Evolutionary conservation across 257 asterid genomes (phyloP).

Genomic region (Solanum pimpinellifolium): DNA sequence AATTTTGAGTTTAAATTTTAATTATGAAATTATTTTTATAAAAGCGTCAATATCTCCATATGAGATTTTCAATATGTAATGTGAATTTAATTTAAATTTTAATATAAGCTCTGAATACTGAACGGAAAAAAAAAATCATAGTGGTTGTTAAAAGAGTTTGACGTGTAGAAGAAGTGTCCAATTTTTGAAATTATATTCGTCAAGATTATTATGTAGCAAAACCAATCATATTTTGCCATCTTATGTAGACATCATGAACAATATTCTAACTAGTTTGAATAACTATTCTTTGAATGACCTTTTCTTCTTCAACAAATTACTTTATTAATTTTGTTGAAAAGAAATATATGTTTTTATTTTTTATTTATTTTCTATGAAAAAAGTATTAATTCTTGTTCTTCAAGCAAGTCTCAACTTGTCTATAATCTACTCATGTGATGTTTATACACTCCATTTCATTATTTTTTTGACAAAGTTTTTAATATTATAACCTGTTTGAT

Average conservation of each 20-base stretch:
- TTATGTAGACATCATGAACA: neutral
- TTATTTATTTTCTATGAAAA: neutral
- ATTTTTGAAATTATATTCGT: neutral
- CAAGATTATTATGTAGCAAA: neutral
- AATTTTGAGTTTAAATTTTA: rapidly evolving
- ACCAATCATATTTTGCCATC: neutral
- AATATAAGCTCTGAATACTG: too few relatives aligned
- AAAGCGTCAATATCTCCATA: too few relatives aligned
- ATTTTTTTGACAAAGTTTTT: too few relatives aligned
- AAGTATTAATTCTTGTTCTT: neutral
- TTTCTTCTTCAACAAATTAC: neutral
- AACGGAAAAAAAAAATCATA: neutral
- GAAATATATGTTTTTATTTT: neutral
- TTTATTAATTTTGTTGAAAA: neutral
- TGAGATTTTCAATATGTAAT: rapidly evolving
- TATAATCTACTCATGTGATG: neutral
- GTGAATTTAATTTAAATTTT: too few relatives aligned
- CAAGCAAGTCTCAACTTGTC: neutral
- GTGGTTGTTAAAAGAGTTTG: neutral
- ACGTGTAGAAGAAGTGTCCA: neutral
- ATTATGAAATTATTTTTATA: too few relatives aligned
- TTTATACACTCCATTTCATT: too few relatives aligned
- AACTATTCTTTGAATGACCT: neutral
- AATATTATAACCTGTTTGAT: too few relatives aligned
- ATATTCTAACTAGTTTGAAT: neutral